Percentiles rank a stretch among this genome's conserved stretches.
phyloP scores from a whole-genome alignment of 441 rosid genomes.

The Mallotus repandus region DNA sequence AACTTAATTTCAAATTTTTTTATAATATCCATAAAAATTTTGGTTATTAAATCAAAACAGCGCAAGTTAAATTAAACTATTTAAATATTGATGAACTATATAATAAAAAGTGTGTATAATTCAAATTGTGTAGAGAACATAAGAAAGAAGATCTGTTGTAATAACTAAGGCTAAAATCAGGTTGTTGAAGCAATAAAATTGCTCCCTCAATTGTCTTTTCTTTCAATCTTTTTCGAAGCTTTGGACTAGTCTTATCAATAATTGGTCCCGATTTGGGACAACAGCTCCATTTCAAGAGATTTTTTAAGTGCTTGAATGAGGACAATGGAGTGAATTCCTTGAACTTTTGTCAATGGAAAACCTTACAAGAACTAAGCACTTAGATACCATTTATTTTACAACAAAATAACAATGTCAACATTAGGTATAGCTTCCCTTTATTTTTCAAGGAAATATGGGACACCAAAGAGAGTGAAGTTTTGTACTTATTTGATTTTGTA shows the following conservation, averaged over 20 bases:
- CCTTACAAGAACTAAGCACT: background rate
- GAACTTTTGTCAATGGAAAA: constrained; percentile 8
- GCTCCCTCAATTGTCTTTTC: constrained; percentile 11
- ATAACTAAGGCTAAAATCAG: background rate
- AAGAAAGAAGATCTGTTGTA: too few relatives aligned
- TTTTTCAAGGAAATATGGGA: background rate
- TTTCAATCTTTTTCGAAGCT: constrained; percentile 8
- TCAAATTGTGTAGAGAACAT: too few relatives aligned
- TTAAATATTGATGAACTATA: too few relatives aligned
- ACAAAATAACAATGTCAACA: background rate
- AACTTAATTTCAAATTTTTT: too few relatives aligned
- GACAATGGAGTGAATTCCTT: background rate
- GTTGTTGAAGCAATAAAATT: background rate
- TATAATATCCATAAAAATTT: too few relatives aligned
- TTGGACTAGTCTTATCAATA: constrained; percentile 16
- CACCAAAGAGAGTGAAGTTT: constrained; percentile 9
- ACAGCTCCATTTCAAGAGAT: constrained; percentile 10
- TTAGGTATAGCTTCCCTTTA: background rate
- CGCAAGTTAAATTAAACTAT: too few relatives aligned
- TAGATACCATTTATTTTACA: background rate
- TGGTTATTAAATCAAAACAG: too few relatives aligned
- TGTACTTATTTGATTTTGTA: constrained; percentile 9
- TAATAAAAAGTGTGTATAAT: too few relatives aligned
- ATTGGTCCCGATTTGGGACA: constrained; percentile 14
- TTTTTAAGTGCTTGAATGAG: background rate